Percentiles rank a stretch among this genome's conserved stretches.
These are phyloP conservation scores for Lichtheimia ramosa DNA, from an alignment of 371 early-diverging fungal species.

Conservation along the genomic window DNA sequence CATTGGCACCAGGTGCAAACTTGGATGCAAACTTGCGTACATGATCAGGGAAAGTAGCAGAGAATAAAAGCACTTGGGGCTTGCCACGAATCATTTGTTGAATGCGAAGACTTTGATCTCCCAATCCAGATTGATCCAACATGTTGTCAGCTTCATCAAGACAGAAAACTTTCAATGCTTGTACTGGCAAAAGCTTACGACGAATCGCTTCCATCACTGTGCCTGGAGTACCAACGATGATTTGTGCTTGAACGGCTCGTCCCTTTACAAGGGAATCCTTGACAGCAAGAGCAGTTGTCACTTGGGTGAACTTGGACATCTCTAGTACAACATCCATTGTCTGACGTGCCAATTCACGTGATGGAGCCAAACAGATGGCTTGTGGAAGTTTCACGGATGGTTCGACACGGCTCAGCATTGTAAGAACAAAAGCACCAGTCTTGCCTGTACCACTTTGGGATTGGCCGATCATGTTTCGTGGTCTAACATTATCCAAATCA, in stretches of 20 bases:
- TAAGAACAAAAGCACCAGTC: slow-evolving; percentile 95
- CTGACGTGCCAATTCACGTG: slow-evolving; percentile 97
- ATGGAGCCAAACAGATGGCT: slow-evolving; percentile 95
- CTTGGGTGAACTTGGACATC: slow-evolving; percentile 87
- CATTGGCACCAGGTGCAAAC: slow-evolving; percentile 84
- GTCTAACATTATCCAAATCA: slow-evolving; percentile 16
- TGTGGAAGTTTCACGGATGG: slow-evolving; percentile 45
- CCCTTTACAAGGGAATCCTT: slow-evolving; percentile 63
- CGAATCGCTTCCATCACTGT: slow-evolving; percentile 78
- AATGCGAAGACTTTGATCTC: slow-evolving; percentile 82
- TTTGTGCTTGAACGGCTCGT: slow-evolving; percentile 64
- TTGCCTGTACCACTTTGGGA: slow-evolving; percentile 76
- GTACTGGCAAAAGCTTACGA: slow-evolving; percentile 56
- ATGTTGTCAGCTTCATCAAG: slow-evolving; percentile 96
- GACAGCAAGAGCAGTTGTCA: slow-evolving; percentile 76
- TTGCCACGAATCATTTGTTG: slow-evolving; percentile 67
- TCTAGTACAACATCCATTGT: slow-evolving; percentile 88
- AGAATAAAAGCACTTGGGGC: slow-evolving; percentile 91
- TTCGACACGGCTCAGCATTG: slow-evolving; percentile 83
- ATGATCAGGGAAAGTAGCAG: slow-evolving; percentile 92
- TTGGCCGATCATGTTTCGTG: slow-evolving; percentile 52
- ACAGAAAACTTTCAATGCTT: slow-evolving; percentile 73
- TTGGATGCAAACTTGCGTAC: slow-evolving; percentile 78
- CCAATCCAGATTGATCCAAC: slow-evolving; percentile 87
- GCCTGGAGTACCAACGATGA: slow-evolving; percentile 97